Conservation (phyloP, 2,329 filamentous ascomycete species). For the Beauveria sp. region DNA sequence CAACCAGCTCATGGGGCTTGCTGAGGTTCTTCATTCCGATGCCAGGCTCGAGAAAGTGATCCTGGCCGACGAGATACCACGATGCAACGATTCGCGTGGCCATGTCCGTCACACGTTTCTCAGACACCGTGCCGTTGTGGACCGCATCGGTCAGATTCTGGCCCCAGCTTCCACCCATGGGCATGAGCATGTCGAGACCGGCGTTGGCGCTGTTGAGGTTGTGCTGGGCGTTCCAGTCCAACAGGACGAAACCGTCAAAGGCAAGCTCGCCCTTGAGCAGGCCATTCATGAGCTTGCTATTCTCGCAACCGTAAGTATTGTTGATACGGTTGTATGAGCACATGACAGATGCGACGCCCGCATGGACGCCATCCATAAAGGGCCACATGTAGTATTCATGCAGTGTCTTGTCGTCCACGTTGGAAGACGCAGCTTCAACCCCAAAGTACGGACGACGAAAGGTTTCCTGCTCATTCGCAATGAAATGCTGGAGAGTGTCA, state of each 20-base stretch:
- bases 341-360: conserved; percentile 53
- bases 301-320: conserved; percentile 67
- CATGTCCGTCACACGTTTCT: conserved; percentile 71
- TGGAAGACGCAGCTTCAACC: conserved; percentile 48
- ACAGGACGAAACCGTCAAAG: conserved; percentile 62
- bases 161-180: conserved; percentile 48
- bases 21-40: conserved; percentile 56
- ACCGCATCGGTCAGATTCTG: conserved; percentile 65
- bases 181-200: conserved; percentile 66
- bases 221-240: conserved; percentile 64
- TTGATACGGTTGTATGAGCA: conserved; percentile 67
- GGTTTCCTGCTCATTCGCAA: conserved; percentile 56
- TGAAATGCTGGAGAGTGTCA: conserved; percentile 36
- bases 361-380: conserved; percentile 52
- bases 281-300: conserved; percentile 60
- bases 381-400: conserved; percentile 62
- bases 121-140: conserved; percentile 66
- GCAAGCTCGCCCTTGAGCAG: conserved; percentile 56
- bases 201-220: conserved; percentile 46
- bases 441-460: conserved; percentile 33
- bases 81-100: conserved; percentile 59
- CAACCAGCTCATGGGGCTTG: conserved; percentile 35
- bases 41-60: conserved; percentile 36
- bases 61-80: conserved; percentile 50
- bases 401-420: conserved; percentile 57